Conservation (phyloP, 192 early-diverging fungal species). For the Umbelopsis vinacea region DNA sequence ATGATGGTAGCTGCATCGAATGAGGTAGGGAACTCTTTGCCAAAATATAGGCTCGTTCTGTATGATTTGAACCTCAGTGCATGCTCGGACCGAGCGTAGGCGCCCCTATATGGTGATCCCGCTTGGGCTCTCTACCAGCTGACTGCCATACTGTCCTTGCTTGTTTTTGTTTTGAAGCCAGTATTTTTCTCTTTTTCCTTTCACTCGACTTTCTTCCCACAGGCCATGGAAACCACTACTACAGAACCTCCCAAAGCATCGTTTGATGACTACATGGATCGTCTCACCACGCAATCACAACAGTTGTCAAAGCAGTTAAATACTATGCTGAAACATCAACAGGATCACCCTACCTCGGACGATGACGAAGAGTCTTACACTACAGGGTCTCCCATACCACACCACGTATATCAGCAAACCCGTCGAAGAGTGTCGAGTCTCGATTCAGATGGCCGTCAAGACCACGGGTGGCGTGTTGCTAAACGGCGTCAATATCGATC, state of each 20-base stretch:
- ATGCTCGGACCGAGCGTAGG: not conserved
- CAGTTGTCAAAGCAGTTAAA: not conserved
- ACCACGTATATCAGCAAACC: not conserved
- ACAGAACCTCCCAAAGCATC: slow-evolving; percentile 1
- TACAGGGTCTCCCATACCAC: not conserved
- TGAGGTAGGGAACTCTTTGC: no score
- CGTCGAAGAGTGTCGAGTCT: not conserved
- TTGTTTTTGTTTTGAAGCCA: not conserved
- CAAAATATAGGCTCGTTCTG: no score
- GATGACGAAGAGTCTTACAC: slow-evolving; percentile 2
- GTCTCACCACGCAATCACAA: not conserved
- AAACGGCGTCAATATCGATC: not conserved
- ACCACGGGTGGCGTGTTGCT: not conserved
- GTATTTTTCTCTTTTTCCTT: not conserved
- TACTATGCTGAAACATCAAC: slow-evolving; percentile 7
- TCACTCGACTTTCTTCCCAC: not conserved
- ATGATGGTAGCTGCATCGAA: no score
- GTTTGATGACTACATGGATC: slow-evolving; percentile 9
- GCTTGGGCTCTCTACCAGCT: not conserved
- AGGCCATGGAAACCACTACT: not conserved
- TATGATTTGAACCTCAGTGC: not conserved
- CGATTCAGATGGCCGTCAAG: not conserved
- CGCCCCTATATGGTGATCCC: not conserved
- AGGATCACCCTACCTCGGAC: not conserved
- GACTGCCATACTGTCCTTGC: not conserved